Percentiles rank a stretch among this genome's conserved stretches.
phyloP scores from a whole-genome alignment of 257 asterid genomes.

The Primulina huaijiensis region DNA sequence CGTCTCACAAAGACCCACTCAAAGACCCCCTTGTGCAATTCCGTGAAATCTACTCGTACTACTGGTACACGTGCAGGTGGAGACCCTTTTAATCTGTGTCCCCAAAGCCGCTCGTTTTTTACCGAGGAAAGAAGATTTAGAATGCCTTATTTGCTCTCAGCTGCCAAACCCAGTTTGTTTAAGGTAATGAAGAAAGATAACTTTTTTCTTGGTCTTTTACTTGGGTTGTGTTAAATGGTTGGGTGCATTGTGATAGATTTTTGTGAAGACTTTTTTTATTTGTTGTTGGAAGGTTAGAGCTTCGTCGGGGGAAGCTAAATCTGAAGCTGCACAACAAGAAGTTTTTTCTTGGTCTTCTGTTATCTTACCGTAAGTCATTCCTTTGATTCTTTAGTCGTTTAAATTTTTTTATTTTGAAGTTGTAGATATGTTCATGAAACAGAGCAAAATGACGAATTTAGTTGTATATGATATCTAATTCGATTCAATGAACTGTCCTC shows the following conservation, averaged over 20 bases:
- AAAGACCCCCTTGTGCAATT: constrained; percentile 8
- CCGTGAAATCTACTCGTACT: constrained; percentile 13
- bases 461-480: neutral
- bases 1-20: constrained; percentile 25
- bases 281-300: constrained; percentile 51
- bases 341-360: constrained; percentile 79
- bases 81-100: constrained; percentile 5
- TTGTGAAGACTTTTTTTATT: constrained; percentile 9
- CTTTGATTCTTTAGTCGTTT: neutral
- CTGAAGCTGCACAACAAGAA: constrained; percentile 53
- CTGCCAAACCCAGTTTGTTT: constrained; percentile 25
- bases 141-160: constrained; percentile 15
- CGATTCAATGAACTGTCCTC: constrained; percentile 1
- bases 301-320: constrained; percentile 50
- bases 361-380: constrained; percentile 67
- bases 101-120: constrained; percentile 23
- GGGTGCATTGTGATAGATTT: neutral
- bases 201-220: neutral
- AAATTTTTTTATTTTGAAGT: neutral
- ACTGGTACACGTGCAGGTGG: neutral
- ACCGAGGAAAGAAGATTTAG: constrained; percentile 13
- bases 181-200: constrained; percentile 22
- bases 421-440: neutral
- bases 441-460: constrained; percentile 7
- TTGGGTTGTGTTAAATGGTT: constrained; percentile 9